Base-by-base conservation (phyloP, 202 grass and related monocot genomes). In the Zoysia matrella region DNA sequence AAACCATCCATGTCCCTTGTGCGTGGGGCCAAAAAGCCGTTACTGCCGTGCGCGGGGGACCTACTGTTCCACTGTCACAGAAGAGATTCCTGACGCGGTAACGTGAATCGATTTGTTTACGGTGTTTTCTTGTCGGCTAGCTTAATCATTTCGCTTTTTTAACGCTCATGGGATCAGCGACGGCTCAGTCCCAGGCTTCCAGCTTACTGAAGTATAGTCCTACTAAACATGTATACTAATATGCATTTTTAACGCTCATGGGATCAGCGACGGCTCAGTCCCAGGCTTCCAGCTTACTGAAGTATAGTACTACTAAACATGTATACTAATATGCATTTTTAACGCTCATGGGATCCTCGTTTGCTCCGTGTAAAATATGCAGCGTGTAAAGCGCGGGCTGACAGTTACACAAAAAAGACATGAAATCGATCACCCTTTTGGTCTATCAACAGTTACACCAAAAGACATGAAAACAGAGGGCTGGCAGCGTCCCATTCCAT, bases 1-100 rank as follows among this genome's bases (percentile, higher is more conserved):
- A 84, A 58, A 69, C 42, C 1, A 18, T 8, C 16, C 42, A 18
- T 46, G 22, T 30, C 22, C 41, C 82, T 72, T 56, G 83, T 66
- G 83, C 68, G 50, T 47, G 14, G 22, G 22, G 22, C 22, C 48
- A 46, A 14, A 84, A 47, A 2, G 40, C 2, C 2, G 12, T 47
- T 57, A 14, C 36, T 30, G 14, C 0, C 45, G 15, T 18, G 11
- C 8, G 3, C 4, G 39, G 8, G 22, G 39, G 69, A 52, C 22
- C 22, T 30, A 16, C 10, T 3, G 8, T n/a, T 58, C 8, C 15
- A 56, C n/a, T n/a, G 11, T 52, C 2, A 10, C 8, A 12, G 22
- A 47, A 46, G 36, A 55, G 62, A 66, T 83, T 22, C 8, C 73
- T 60, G 22, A 8, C 11, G 42, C 3, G 9, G 57, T 64, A 52